A percentile compares a stretch with the other conserved stretches of the same genome.
These are phyloP conservation scores for Dendrobium chrysotoxum DNA, from an alignment of 106 monocot genomes.

Conservation along the genomic window DNA sequence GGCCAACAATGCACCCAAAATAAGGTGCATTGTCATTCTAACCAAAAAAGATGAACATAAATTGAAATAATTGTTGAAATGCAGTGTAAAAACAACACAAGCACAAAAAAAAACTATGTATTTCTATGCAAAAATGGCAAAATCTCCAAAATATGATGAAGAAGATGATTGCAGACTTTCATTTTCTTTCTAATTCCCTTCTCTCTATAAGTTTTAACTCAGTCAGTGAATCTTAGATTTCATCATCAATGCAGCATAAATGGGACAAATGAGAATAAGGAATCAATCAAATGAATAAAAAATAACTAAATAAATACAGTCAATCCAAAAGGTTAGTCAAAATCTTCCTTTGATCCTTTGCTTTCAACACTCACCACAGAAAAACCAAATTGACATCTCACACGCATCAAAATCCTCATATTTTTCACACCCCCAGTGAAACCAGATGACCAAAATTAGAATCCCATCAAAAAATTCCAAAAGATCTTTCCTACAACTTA, in stretches of 20 bases:
- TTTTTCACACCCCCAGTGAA: neutral
- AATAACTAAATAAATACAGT: too few species aligned
- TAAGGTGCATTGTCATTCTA: constrained; percentile 45
- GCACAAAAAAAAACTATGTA: neutral
- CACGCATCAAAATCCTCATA: neutral
- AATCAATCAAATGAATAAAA: too few species aligned
- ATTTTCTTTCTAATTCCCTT: neutral
- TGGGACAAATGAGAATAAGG: neutral
- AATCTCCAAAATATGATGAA: neutral
- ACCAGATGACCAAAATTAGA: neutral
- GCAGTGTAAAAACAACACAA: neutral
- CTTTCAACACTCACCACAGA: neutral
- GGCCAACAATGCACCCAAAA: constrained; percentile 71
- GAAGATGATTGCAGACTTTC: neutral
- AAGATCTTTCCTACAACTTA: constrained; percentile 2
- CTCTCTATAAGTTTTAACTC: too few species aligned
- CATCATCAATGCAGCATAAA: neutral
- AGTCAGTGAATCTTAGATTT: neutral
- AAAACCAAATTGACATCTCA: neutral
- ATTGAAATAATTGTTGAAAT: neutral
- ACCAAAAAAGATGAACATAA: neutral
- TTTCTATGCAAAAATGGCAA: neutral
- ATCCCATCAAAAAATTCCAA: neutral
- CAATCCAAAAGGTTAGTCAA: too few species aligned
- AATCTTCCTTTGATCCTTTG: too few species aligned